Conservation (phyloP, 2,329 filamentous ascomycete genomes). For the Periconia sp. region DNA sequence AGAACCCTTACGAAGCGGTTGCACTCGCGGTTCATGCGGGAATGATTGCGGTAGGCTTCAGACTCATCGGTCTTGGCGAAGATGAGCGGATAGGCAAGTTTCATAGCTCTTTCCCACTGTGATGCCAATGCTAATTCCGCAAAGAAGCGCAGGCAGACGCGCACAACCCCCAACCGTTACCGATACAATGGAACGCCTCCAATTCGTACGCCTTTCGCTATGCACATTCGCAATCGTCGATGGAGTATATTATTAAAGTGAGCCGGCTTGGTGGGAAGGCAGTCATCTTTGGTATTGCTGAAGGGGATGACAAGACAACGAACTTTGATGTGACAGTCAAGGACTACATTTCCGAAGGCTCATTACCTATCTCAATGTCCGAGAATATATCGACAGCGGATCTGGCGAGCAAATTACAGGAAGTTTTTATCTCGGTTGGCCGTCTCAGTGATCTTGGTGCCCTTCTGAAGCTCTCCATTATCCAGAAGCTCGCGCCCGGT, state of each 20-base stretch:
- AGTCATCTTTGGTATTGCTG: conserved; percentile 79
- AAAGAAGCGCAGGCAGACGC: conserved; percentile 64
- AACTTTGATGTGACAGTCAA: conserved; percentile 75
- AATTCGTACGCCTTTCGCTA: conserved; percentile 83
- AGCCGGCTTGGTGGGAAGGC: conserved; percentile 82
- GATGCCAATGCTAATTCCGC: conserved; percentile 25
- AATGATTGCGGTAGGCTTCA: conserved; percentile 80
- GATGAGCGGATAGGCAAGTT: conserved; percentile 72
- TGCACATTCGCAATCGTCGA: conserved; percentile 81
- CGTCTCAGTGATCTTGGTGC: conserved; percentile 72
- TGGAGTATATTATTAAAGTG: conserved; percentile 82
- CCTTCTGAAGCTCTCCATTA: conserved; percentile 76
- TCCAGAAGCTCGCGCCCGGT: conserved; percentile 82
- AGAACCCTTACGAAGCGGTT: conserved; percentile 79
- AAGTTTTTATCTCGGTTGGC: conserved; percentile 75
- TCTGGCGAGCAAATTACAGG: conserved; percentile 51
- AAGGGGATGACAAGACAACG: conserved; percentile 81
- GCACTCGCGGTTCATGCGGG: conserved; percentile 84
- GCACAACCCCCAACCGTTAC: conserved; percentile 67
- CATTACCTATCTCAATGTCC: conserved; percentile 59
- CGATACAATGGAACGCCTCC: conserved; percentile 79
- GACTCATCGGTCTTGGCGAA: conserved; percentile 82
- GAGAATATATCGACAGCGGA: conserved; percentile 56
- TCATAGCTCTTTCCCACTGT: conserved; percentile 1
- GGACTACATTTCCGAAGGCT: conserved; percentile 74